Evolutionary conservation across 306 rosid species (phyloP).

Genomic region (Vigna hirtella): DNA sequence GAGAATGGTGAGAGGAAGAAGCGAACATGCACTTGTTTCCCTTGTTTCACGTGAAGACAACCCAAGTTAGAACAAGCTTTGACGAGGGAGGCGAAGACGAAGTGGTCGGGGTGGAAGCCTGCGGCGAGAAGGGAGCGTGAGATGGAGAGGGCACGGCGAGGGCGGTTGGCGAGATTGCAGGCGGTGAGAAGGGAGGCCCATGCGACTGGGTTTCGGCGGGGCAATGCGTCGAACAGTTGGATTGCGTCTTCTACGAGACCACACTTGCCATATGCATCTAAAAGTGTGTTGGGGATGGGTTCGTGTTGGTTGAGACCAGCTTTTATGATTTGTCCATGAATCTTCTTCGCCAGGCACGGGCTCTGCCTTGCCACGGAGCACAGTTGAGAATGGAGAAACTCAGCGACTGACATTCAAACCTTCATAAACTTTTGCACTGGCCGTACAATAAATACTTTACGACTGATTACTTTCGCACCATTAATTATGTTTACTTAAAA

Average conservation of each 20-base stretch:
- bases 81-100: constrained; percentile 72
- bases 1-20: constrained; percentile 61
- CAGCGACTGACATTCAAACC: not conserved
- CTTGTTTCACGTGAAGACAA: constrained; percentile 52
- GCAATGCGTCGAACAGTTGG: constrained; percentile 75
- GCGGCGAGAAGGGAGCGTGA: constrained; percentile 50
- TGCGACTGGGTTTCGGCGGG: constrained; percentile 61
- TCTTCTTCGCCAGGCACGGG: constrained; percentile 48
- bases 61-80: constrained; percentile 71
- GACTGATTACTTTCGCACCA: not conserved
- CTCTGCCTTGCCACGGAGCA: constrained; percentile 54
- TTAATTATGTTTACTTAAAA: too few relatives aligned
- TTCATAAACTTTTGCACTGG: too few relatives aligned
- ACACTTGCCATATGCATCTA: constrained; percentile 64
- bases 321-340: constrained; percentile 74
- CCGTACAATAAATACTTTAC: too few relatives aligned
- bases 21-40: constrained; percentile 74
- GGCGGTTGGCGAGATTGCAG: constrained; percentile 67
- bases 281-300: constrained; percentile 73
- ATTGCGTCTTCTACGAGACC: constrained; percentile 64
- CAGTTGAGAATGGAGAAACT: constrained; percentile 58
- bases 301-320: constrained; percentile 48
- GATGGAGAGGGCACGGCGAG: constrained; percentile 56
- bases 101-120: constrained; percentile 74
- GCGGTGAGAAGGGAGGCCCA: constrained; percentile 88